Evolutionary conservation across 805 yeast species (phyloP), one percentile per base, ranked within the genome.

Genomic region (Helenozyma baotianmanensis): DNA sequence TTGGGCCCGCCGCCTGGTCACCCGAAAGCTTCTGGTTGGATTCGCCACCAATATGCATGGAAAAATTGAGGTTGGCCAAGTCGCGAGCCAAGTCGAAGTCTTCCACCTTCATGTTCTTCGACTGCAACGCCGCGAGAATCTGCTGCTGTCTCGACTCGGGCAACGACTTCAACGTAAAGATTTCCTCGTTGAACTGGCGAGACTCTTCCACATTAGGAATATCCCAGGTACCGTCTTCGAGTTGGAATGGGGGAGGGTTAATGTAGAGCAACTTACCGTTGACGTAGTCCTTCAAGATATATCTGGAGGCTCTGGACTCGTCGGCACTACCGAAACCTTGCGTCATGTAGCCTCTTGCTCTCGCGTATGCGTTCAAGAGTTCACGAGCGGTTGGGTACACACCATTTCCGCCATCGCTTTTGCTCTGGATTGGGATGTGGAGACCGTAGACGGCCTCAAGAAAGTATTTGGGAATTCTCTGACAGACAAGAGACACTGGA

Each of bases 301-400:
- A 83, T 57, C 99, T 74, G 25, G 96, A 80, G 10, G 98, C 96
- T 59, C 98, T 75, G 26, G 95, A 79, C 57, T 88, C 94, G 67
- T 92, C 99, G 3, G 98, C 97, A 47, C 87, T 78, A 53, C 97
- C 97, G 54, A 85, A 89, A 53, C 95, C 95, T 58, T 94, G 97
- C 0, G 96, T 84, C 94, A 87, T 89, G 57, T 78, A 92, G 50
- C 99, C 98, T 62, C 98, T 78, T 3, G 97, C 92, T 63, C 94
- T 76, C 6, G 97, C 97, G 54, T 92, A 92, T 0, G 97, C 94
- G 29, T 78, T 83, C 38, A 92, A 70, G 24, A 92, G 59, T 58
- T 92, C 97, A 53, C 84, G 80, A 0, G 97, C 83, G 4, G 95
- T 85, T 21, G 97, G 96, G 22, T 74, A 64, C 25, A 46, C 43